A percentile compares a stretch with the other conserved stretches of the same genome.
Conservation (phyloP, 2,329 filamentous ascomycete species). For the Colletotrichum chlorophyti region DNA sequence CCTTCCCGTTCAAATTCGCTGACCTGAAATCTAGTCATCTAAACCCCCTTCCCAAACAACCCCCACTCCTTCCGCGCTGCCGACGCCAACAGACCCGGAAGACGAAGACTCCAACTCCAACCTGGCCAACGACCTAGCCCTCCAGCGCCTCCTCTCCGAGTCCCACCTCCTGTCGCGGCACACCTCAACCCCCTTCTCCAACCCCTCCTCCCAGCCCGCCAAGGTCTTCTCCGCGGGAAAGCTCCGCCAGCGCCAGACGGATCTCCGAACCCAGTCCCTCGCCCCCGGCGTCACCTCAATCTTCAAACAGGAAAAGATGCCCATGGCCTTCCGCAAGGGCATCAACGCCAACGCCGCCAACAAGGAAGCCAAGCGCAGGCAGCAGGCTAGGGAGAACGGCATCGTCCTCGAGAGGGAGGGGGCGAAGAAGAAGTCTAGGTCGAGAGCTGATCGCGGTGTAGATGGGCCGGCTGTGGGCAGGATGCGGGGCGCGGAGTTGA, state of each 20-base stretch:
- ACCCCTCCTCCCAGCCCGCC: conserved; percentile 44
- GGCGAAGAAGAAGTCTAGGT: conserved; percentile 45
- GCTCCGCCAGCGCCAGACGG: conserved; percentile 80
- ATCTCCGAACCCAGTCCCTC: conserved; percentile 82
- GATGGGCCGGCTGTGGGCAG: conserved; percentile 82
- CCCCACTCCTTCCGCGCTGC: conserved; percentile 30
- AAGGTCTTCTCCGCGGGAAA: conserved; percentile 65
- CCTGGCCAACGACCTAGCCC: conserved; percentile 88
- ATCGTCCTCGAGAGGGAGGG: conserved; percentile 76
- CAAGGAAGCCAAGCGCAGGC: conserved; percentile 74
- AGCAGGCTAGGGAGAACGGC: conserved; percentile 87
- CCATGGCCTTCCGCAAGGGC: conserved; percentile 85
- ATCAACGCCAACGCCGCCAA: conserved; percentile 71
- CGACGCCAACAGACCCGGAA: conserved; percentile 39
- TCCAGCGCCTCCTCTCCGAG: conserved; percentile 89
- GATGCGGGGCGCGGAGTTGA: conserved; percentile 80
- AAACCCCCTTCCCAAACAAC: conserved; percentile 50
- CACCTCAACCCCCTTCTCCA: conserved; percentile 49
- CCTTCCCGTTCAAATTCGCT: too few relatives aligned
- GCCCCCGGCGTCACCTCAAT: conserved; percentile 57
- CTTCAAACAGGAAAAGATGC: conserved; percentile 84
- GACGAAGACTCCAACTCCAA: conserved; percentile 71
- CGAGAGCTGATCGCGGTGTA: conserved; percentile 56
- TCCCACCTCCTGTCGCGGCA: conserved; percentile 77
- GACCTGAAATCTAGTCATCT: conserved; percentile 58